Evolutionary conservation across 148 eudicot genomes (phyloP), one percentile per base, ranked within the genome.

Genomic region (Rheum nobile): DNA sequence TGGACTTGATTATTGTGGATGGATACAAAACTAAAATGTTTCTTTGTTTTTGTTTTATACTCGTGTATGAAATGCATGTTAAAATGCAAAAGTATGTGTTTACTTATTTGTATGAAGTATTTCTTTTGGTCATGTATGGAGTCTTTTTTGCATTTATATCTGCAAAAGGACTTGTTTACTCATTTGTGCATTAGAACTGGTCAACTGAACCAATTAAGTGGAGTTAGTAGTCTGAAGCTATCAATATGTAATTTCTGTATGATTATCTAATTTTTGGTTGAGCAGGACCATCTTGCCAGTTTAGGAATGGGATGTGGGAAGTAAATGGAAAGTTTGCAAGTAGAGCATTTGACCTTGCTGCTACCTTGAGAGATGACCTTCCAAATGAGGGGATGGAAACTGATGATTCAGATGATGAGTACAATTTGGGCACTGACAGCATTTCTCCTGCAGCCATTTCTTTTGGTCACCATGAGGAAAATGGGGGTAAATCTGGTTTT

Each of bases 401-500:
- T 72, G 88, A 84, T 87, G 82, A 72, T 75, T 67, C 79, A 42
- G 85, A 85, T 50, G 81, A 75, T 34, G 97, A 84, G 78, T 54
- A 79, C 37, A 72, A 76, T 55, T 35, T 82, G 74, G 39, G 63
- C 63, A 72, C 65, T 67, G 89, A 82, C 65, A 77, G 71, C 67
- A 34, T 72, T 7, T 67, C 82, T 48, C 71, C 84, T 29, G 21
- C 24, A 16, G 71, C 70, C 67, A 75, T 24, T 79, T 72, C 82
- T 35, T 41, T 44, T 80, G 41, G 59, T 19, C 79, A 59, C 28
- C 21, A 52, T 55, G 91, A 79, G 61, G 80, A 80, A 72, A 72
- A 75, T 81, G 87, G 84, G 69, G 98, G 98, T 44, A 90, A 86
- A 79, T 88, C 94, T 26, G 98, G 98, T 71, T 83, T 89, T 54